Conservation (phyloP, 495 filamentous ascomycete genomes). For the Penicillium waksmanii region DNA sequence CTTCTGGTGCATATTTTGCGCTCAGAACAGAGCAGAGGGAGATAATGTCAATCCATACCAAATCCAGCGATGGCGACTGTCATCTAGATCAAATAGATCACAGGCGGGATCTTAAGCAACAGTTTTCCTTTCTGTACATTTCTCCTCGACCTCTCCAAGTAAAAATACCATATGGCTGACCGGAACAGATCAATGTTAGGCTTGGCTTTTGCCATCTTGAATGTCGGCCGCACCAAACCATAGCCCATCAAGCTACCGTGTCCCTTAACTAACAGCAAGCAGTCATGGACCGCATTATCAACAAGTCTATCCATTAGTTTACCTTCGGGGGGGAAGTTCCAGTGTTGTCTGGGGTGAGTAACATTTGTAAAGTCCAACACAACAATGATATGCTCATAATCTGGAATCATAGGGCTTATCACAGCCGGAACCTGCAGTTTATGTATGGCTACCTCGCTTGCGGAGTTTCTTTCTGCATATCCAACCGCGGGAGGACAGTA, state of each 20-base stretch:
- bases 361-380: background rate
- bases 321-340: background rate
- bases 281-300: background rate
- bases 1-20: too few relatives aligned
- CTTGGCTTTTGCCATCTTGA: background rate
- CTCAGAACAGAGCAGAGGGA: background rate
- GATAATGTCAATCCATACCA: background rate
- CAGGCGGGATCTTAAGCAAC: background rate
- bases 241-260: too few relatives aligned
- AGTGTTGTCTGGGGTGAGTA: background rate
- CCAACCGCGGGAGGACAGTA: conserved; percentile 74
- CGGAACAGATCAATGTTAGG: background rate
- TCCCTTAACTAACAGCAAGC: too few relatives aligned
- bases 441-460: conserved; percentile 70
- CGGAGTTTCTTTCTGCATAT: conserved; percentile 74
- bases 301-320: background rate
- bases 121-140: background rate
- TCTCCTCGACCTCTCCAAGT: background rate
- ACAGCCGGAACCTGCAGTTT: conserved; percentile 73
- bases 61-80: background rate
- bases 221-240: background rate
- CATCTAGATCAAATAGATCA: background rate
- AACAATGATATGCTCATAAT: background rate
- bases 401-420: conserved; percentile 52
- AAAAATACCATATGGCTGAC: background rate